Base-by-base conservation (phyloP, 2,329 filamentous ascomycete genomes). In the Clonostachys solani region DNA sequence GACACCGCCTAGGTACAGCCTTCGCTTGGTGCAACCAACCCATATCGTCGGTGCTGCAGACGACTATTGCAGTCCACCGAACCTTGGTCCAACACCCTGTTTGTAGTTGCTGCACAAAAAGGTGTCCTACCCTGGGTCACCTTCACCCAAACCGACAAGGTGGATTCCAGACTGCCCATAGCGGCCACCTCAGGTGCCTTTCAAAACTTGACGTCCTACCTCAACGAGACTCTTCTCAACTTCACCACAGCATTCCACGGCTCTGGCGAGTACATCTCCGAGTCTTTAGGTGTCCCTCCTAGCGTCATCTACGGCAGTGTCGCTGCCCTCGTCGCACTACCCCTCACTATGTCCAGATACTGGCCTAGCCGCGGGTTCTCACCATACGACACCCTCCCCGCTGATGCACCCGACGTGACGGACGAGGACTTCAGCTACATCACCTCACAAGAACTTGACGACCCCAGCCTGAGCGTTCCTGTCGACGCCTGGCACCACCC, bases 391-490 rank as follows among this genome's bases (percentile, higher is more conserved):
- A 75, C 77, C 34, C 59, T 67, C 49, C 63, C 69, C 36, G 71
- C 70, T 42, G 71, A 74, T 40, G 66, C 75, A 10, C 79, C 83
- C 33, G 76, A 83, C 53, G 83, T 92, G 50, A 87, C 81, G 56
- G 86, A 90, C 55, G 80, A 85, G 34, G 87, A 92, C 68, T 92
- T 84, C 64, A 86, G 82, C 61, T 92, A 92, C 71, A 91, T 92
- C 60, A 90, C 87, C n/a, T 83, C 84, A 29, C 81, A 88, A 57
- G 87, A 92, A 58, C 65, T 91, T 37, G 74, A 80, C 50, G 65
- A 71, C 35, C 64, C 64, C 23, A 65, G 60, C 50, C 55, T 61
- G 53, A 63, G 64, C 59, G 60, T 59, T 51, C 61, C 54, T 13
- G 19, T 40, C 51, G 57, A 65, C 58, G 53, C 56, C 58, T 62